Evolutionary conservation across 2,329 filamentous ascomycete species (phyloP), one percentile per base, ranked within the genome.

Genomic region (Aspergillus tamarii): DNA sequence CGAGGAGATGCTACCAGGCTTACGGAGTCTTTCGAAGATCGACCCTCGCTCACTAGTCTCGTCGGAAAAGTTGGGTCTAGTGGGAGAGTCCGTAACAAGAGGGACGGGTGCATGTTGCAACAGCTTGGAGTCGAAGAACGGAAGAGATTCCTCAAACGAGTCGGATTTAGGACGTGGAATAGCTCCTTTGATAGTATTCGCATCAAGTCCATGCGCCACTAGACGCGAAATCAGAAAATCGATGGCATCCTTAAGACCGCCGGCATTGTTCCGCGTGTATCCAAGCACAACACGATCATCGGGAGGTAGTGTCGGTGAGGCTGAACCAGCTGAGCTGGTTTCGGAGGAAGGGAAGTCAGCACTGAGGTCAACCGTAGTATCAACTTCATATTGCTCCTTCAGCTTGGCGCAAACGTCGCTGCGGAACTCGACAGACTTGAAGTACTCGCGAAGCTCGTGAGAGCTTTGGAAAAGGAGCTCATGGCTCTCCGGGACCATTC

Each of bases 141-240:
- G 94, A 59, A 98, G 85, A 9, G 94, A 96, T 72, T 99, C 94
- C 77, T 99, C 95, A 69, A 99, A 99, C 0, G 95, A 97, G 78
- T 99, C 95, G 1, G 95, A 98, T 82, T 98, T 97, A 67, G 95
- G 95, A n/a, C 95, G 91, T 23, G 94, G 93, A 68, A 98, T 95
- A n/a, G 93, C 90, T 59, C 95, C 95, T 78, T 96, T 96, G 73
- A 98, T 89, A 48, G 93, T 89, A 62, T 87, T 91, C 11, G 90
- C 87, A 72, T 98, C 93, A n/a, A 97, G 88, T n/a, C 92, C 91
- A 54, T 93, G 91, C 52, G 92, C 90, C 32, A 96, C 91, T 65
- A 98, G 87, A 66, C 93, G 89, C 50, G 92, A 89, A 71, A 95
- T 91, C 70, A 99, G 84, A 76, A 96, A 97, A 72, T 99, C 95